phyloP scores from a whole-genome alignment of 2,329 filamentous ascomycete genomes.

The Myriosclerotinia curreyana region DNA sequence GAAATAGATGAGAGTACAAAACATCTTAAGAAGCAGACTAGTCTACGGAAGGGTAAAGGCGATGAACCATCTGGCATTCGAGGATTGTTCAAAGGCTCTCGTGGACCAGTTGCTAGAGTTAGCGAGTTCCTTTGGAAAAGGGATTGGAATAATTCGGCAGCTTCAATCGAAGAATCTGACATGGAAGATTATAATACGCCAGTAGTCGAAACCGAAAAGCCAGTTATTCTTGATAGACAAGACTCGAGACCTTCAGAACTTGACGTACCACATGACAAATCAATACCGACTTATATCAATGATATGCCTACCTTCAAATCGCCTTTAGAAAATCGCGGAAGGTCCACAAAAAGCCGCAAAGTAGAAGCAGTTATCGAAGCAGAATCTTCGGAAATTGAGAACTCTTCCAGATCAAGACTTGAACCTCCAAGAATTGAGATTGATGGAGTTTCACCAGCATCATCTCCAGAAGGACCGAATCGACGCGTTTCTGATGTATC shows the following conservation, averaged over 20 bases:
- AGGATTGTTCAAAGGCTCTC: constrained; percentile 73
- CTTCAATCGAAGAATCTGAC: constrained; percentile 49
- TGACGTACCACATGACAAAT: constrained; percentile 24
- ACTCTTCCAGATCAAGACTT: constrained; percentile 46
- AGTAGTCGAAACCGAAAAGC: constrained; percentile 40
- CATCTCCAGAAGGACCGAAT: constrained; percentile 29
- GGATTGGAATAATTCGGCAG: constrained; percentile 47
- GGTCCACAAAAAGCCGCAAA: constrained; percentile 32
- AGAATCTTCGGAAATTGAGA: constrained; percentile 40
- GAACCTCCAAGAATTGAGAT: constrained; percentile 51
- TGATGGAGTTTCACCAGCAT: constrained; percentile 39
- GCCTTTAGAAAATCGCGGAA: constrained; percentile 43
- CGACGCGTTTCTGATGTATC: constrained; percentile 34
- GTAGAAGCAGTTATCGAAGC: constrained; percentile 27
- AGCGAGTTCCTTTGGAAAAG: constrained; percentile 59
- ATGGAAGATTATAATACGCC: constrained; percentile 44
- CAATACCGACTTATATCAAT: constrained; percentile 30
- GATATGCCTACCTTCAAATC: constrained; percentile 51
- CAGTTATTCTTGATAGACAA: constrained; percentile 33
- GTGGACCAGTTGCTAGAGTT: constrained; percentile 61
- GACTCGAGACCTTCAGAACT: constrained; percentile 10
- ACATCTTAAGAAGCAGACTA: constrained; percentile 49
- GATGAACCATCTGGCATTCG: constrained; percentile 58
- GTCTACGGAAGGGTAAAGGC: constrained; percentile 44
- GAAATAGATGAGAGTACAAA: constrained; percentile 49